Conservation (phyloP, 441 rosid genomes). For the Pelargonium australe region DNA sequence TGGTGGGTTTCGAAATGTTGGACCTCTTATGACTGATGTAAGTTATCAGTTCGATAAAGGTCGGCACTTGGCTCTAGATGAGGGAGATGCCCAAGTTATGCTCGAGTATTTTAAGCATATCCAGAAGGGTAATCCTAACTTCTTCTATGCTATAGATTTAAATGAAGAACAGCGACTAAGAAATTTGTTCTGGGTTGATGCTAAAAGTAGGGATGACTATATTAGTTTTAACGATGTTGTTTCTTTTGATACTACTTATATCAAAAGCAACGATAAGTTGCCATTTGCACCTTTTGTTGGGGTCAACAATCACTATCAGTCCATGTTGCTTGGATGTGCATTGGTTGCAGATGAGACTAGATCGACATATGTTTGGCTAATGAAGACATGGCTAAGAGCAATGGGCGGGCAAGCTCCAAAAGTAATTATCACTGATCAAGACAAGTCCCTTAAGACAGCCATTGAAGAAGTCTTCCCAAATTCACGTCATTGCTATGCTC, state of each 20-base stretch:
- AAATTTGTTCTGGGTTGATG: constrained; percentile 74
- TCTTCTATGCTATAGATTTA: constrained; percentile 68
- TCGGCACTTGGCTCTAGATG: constrained; percentile 43
- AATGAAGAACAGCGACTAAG: constrained; percentile 69
- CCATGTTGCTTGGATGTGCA: constrained; percentile 75
- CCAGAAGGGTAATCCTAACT: constrained; percentile 65
- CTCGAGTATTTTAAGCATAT: constrained; percentile 57
- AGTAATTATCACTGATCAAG: constrained; percentile 61
- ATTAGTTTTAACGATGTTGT: constrained; percentile 62
- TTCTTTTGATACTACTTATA: constrained; percentile 59
- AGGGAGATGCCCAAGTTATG: constrained; percentile 49
- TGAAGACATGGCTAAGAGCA: constrained; percentile 72
- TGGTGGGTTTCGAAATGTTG: constrained; percentile 75
- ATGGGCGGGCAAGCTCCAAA: constrained; percentile 72
- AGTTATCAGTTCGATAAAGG: constrained; percentile 56
- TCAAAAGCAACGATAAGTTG: constrained; percentile 68
- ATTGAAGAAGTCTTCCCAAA: constrained; percentile 50
- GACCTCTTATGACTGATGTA: constrained; percentile 48
- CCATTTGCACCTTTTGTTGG: constrained; percentile 73
- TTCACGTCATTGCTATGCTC: constrained; percentile 51
- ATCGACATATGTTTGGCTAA: constrained; percentile 60
- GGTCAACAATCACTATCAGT: constrained; percentile 77
- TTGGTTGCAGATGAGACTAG: constrained; percentile 60
- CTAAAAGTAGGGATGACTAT: constrained; percentile 72
- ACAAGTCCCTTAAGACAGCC: constrained; percentile 39